phyloP scores from a whole-genome alignment of 495 filamentous ascomycete species.

The Penicillium arizonense region DNA sequence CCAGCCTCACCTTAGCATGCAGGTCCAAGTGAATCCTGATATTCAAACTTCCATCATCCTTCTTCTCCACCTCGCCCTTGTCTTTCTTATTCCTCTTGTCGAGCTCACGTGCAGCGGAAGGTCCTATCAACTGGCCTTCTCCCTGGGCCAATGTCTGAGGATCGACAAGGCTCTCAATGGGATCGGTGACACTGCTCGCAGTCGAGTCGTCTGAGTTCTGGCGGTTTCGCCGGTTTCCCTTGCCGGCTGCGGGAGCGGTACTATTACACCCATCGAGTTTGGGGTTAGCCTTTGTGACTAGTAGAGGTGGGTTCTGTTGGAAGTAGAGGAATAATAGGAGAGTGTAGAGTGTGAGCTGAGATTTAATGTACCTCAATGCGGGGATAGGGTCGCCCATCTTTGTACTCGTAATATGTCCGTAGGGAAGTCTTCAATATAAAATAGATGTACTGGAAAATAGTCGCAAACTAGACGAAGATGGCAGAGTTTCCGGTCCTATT shows the following conservation, averaged over 20 bases:
- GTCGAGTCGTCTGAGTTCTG: background rate
- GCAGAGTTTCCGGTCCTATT: too few relatives aligned
- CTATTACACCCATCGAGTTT: too few relatives aligned
- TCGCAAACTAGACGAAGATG: background rate
- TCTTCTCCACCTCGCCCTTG: background rate
- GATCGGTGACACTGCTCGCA: background rate
- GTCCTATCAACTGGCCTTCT: background rate
- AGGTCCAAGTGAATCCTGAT: constrained; percentile 15
- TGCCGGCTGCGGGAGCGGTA: background rate
- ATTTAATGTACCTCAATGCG: constrained; percentile 5
- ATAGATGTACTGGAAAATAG: background rate
- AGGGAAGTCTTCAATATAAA: background rate
- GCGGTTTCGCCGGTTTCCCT: background rate
- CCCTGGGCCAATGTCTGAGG: constrained; percentile 2
- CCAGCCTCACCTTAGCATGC: constrained; percentile 13
- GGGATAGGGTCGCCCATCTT: background rate
- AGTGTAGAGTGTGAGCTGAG: background rate
- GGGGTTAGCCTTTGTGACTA: constrained; percentile 1
- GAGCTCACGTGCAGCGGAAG: background rate
- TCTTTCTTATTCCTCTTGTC: constrained; percentile 4
- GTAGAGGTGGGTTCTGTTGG: background rate
- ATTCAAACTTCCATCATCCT: constrained; percentile 6
- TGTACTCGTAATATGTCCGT: background rate
- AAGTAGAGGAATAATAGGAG: too few relatives aligned
- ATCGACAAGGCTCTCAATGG: background rate